Evolutionary conservation across 495 filamentous ascomycete genomes (phyloP).

Genomic region (Penicillium paradoxum): DNA sequence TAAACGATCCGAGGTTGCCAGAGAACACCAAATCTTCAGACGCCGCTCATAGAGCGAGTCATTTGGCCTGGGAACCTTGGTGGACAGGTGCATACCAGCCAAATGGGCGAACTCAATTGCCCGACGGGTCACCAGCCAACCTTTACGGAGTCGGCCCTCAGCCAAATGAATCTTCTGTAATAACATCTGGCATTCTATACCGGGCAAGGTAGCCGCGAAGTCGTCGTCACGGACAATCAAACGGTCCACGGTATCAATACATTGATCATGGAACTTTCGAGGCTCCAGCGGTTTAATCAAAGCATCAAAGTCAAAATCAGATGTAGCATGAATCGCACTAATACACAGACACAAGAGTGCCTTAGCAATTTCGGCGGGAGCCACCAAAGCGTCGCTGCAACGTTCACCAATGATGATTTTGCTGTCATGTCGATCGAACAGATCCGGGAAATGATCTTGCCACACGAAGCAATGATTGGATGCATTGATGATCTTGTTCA

Average conservation of each 20-base stretch:
- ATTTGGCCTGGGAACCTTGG: conserved; percentile 14
- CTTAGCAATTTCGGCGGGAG: conserved; percentile 34
- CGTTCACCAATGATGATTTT: conserved; percentile 1
- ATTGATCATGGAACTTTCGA: conserved; percentile 26
- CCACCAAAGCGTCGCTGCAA: conserved; percentile 9
- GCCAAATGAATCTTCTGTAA: conserved; percentile 44
- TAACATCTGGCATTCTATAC: conserved; percentile 46
- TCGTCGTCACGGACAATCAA: conserved; percentile 46
- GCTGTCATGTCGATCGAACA: conserved; percentile 7
- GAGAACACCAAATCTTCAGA: conserved; percentile 40
- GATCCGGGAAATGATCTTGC: conserved; percentile 25
- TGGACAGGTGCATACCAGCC: conserved; percentile 38
- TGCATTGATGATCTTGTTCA: conserved; percentile 26
- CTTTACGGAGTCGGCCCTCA: conserved; percentile 47
- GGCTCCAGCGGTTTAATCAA: conserved; percentile 23
- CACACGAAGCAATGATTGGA: conserved; percentile 28
- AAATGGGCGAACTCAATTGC: conserved; percentile 46
- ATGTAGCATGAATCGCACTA: conserved; percentile 30
- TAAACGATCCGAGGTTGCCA: conserved; percentile 41
- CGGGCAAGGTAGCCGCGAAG: conserved; percentile 43
- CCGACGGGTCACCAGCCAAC: conserved; percentile 45
- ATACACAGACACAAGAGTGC: conserved; percentile 32
- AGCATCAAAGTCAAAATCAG: conserved; percentile 19
- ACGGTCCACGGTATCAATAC: conserved; percentile 34
- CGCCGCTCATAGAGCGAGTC: conserved; percentile 25